Evolutionary conservation across 805 yeast species (phyloP).

Genomic region (Peterozyma toletana): DNA sequence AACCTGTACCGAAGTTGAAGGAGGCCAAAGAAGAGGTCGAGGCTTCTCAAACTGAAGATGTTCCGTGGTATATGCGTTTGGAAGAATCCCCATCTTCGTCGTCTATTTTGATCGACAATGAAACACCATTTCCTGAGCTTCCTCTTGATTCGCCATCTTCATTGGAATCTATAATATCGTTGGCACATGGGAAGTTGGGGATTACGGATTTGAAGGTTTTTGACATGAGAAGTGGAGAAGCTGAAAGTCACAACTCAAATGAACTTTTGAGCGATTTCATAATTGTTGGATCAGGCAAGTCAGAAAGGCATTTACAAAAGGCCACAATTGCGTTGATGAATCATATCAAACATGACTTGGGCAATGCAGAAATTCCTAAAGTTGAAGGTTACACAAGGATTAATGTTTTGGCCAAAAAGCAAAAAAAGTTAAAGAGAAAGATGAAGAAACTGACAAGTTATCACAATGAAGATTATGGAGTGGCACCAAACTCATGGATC

Average conservation of each 20-base stretch:
- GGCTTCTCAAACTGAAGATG: background rate
- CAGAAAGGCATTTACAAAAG: conserved; percentile 66
- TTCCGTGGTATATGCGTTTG: conserved; percentile 24
- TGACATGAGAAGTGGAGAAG: conserved; percentile 44
- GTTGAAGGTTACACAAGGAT: conserved; percentile 69
- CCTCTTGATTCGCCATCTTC: conserved; percentile 55
- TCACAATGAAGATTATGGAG: conserved; percentile 52
- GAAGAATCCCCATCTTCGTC: conserved; percentile 20
- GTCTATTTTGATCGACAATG: background rate
- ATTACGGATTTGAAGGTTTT: conserved; percentile 53
- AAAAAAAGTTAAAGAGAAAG: conserved; percentile 43
- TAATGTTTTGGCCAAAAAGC: conserved; percentile 42
- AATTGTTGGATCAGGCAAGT: conserved; percentile 70
- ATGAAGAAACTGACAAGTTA: conserved; percentile 47
- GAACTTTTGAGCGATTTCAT: conserved; percentile 37
- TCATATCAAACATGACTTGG: conserved; percentile 45
- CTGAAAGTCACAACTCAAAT: conserved; percentile 21
- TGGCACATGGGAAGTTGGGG: conserved; percentile 56
- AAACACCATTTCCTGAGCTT: conserved; percentile 40
- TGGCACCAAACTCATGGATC: conserved; percentile 69
- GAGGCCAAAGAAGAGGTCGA: background rate
- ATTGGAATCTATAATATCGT: conserved; percentile 34
- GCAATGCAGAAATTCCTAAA: conserved; percentile 30
- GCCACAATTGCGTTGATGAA: conserved; percentile 56
- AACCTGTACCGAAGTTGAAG: background rate